Percentiles rank a stretch among this genome's conserved stretches.
phyloP scores from a whole-genome alignment of 805 yeast genomes.

The Candida takata region DNA sequence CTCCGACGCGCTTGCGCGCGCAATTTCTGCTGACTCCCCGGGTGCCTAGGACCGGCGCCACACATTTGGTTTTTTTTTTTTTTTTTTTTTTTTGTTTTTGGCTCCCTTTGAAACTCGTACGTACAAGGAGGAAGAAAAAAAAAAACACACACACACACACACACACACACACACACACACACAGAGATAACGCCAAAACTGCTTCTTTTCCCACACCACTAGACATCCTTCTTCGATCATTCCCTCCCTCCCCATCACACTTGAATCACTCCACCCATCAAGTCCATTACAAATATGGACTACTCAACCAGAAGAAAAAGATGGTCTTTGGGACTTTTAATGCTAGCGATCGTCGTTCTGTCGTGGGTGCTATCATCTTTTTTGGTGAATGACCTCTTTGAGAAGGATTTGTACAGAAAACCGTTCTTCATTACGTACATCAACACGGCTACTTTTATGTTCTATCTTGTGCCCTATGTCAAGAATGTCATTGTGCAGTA shows the following conservation, averaged over 20 bases:
- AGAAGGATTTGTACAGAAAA: conserved; percentile 63
- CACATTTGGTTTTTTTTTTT: no score
- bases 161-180: no score
- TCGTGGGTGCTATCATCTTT: conserved; percentile 92
- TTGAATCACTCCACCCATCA: neutral
- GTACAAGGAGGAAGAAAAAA: no score
- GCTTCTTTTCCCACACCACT: no score
- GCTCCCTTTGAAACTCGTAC: no score
- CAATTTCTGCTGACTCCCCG: neutral
- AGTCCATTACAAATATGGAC: conserved; percentile 1
- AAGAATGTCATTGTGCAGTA: conserved; percentile 24
- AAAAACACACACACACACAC: no score
- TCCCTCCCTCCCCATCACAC: neutral
- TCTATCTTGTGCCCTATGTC: conserved; percentile 64
- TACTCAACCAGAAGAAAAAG: conserved; percentile 15
- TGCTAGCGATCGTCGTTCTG: conserved; percentile 68
- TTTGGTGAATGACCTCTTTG: conserved; percentile 70
- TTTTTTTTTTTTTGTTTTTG: no score
- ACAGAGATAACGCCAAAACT: no score
- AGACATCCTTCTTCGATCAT: no score
- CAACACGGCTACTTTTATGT: conserved; percentile 77
- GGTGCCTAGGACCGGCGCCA: no score
- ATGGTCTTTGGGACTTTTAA: conserved; percentile 76
- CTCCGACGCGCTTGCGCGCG: neutral
- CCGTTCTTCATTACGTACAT: conserved; percentile 91